phyloP scores from a whole-genome alignment of 2,329 filamentous ascomycete species.

The Diaporthe citriasiana region DNA sequence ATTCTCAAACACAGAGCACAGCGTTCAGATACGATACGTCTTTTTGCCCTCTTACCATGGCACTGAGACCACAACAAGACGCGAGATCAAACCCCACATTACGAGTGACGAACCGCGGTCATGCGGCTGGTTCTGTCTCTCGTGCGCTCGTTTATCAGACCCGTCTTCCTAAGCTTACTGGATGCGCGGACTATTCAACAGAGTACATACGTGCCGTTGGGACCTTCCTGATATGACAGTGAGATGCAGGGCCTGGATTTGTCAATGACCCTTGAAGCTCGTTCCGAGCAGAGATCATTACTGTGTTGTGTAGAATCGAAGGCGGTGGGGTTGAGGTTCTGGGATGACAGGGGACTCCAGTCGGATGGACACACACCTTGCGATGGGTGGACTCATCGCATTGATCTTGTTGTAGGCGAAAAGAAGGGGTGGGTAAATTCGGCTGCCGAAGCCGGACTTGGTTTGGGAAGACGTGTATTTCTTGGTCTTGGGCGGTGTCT shows the following conservation, averaged over 20 bases:
- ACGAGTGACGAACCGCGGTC: slow-evolving; percentile 43
- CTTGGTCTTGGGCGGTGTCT: background rate
- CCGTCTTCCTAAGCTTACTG: slow-evolving; percentile 69
- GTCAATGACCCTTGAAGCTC: background rate
- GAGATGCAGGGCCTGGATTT: background rate
- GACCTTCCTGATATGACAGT: background rate
- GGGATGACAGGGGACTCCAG: background rate
- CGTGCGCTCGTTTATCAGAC: slow-evolving; percentile 72
- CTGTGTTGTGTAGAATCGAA: background rate
- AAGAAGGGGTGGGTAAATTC: background rate
- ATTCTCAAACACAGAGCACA: slow-evolving; percentile 44
- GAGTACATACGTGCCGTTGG: slow-evolving; percentile 64
- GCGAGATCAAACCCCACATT: slow-evolving; percentile 65
- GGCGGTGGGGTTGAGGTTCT: background rate
- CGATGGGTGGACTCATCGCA: too few relatives aligned
- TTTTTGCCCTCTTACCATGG: slow-evolving; percentile 65
- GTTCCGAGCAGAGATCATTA: background rate
- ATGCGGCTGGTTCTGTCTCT: slow-evolving; percentile 40
- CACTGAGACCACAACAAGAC: slow-evolving; percentile 72
- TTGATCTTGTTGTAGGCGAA: background rate
- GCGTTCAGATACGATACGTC: slow-evolving; percentile 78
- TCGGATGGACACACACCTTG: background rate
- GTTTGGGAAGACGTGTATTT: background rate
- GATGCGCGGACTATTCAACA: slow-evolving; percentile 74
- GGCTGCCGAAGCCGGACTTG: slow-evolving; percentile 20